phyloP scores from a whole-genome alignment of 2,329 filamentous ascomycete genomes.

The Sporothrix globosa region DNA sequence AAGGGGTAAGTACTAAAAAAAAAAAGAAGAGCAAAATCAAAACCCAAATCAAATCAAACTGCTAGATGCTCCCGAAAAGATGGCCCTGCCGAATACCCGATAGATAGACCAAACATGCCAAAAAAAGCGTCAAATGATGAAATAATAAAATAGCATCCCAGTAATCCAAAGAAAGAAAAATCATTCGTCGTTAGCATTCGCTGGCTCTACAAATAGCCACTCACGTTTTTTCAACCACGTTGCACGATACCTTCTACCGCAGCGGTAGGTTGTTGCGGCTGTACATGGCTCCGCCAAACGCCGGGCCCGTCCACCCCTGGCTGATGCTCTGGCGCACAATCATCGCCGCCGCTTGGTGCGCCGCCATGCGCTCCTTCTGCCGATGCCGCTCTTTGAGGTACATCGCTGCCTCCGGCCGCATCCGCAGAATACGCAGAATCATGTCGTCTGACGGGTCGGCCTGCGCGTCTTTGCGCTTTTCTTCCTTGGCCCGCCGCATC shows the following conservation, averaged over 20 bases:
- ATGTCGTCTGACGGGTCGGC: slow-evolving; percentile 97
- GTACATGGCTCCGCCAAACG: slow-evolving; percentile 48
- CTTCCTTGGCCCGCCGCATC: slow-evolving; percentile 94
- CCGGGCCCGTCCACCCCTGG: slow-evolving; percentile 55
- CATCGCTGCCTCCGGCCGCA: slow-evolving; percentile 84
- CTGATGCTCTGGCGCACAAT: slow-evolving; percentile 90
- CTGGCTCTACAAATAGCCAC: background rate
- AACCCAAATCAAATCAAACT: background rate
- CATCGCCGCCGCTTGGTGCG: slow-evolving; percentile 85
- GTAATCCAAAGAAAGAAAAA: background rate
- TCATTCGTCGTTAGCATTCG: slow-evolving; percentile 14
- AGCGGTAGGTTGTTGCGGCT: slow-evolving; percentile 53
- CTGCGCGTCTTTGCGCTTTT: slow-evolving; percentile 92
- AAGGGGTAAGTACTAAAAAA: slow-evolving; percentile 5
- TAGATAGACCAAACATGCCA: background rate
- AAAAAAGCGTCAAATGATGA: background rate
- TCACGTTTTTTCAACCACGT: background rate
- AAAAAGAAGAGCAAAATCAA: background rate
- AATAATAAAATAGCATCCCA: background rate
- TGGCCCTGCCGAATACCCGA: background rate
- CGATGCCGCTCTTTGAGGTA: slow-evolving; percentile 90
- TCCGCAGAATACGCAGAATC: slow-evolving; percentile 91
- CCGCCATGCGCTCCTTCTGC: slow-evolving; percentile 91
- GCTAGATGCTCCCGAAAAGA: background rate
- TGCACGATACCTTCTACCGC: slow-evolving; percentile 39